Evolutionary conservation across 106 monocot genomes (phyloP), one percentile per base, ranked within the genome.

Genomic region (Acorus calamus): DNA sequence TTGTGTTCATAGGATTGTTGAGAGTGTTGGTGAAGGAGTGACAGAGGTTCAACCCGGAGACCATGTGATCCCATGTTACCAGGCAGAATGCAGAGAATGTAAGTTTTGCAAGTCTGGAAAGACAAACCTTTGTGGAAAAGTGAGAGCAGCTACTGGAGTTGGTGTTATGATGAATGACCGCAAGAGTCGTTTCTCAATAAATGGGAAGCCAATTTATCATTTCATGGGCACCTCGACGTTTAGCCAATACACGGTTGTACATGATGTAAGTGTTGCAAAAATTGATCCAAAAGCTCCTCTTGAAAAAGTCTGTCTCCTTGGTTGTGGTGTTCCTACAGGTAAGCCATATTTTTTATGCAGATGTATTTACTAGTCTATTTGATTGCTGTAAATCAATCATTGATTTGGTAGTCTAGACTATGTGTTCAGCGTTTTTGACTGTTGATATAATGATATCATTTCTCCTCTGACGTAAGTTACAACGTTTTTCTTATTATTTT

Each of bases 171-270:
- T 96, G 91, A 80, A 55, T 77, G 96, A 96, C 48, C 79, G 76
- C 8, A 82, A 91, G 73, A 91, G 82, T 53, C 78, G 96, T 42
- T 96, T 96, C 77, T 91, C 91, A n/a, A 43, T 96, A 46, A 84
- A 91, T 73, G 96, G 96, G 45, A 91, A 80, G 42, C 83, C 83
- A 4, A 84, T 96, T 53, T 96, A 91, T 58, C 96, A 96, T 81
- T 96, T 88, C 67, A 88, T 96, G 96, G 96, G 96, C 43, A 96
- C 96, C 74, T 96, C 96, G 9, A 96, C 96, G 10, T 96, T 96
- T 62, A 96, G 91, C 60, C 96, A 96, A 61, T 96, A 96, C 53
- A 96, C 96, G 11, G 91, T 96, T 64, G 87, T 96, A 12, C 96
- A 96, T 77, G 91, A 96, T 85, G 96, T 96, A 46, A 96, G 96